phyloP scores from a whole-genome alignment of 495 filamentous ascomycete genomes.

The Podospora sp. region DNA sequence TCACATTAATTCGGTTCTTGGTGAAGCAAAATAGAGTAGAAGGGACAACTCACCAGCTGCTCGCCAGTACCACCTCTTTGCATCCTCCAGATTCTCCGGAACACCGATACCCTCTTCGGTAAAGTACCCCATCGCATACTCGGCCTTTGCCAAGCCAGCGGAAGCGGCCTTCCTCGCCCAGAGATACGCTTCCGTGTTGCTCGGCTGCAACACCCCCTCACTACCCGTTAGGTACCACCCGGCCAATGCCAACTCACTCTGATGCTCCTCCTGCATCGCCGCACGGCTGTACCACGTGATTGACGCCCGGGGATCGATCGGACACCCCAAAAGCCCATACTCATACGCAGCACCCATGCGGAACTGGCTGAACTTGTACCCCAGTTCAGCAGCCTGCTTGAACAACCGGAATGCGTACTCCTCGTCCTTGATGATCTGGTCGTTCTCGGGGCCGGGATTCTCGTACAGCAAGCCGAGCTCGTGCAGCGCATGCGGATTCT shows the following conservation, averaged over 20 bases:
- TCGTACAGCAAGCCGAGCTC: constrained; percentile 89
- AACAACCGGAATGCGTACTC: constrained; percentile 77
- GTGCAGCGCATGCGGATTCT: constrained; percentile 94
- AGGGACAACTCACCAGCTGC: constrained; percentile 80
- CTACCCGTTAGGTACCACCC: constrained; percentile 96
- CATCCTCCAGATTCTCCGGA: constrained; percentile 83
- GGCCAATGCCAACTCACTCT: constrained; percentile 86
- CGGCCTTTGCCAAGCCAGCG: constrained; percentile 82
- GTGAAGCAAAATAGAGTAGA: constrained; percentile 14
- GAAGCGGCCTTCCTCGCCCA: constrained; percentile 94
- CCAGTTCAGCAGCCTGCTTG: constrained; percentile 82
- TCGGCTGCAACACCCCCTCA: constrained; percentile 85
- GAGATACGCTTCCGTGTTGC: constrained; percentile 93
- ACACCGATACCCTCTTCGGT: constrained; percentile 95
- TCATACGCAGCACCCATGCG: constrained; percentile 85
- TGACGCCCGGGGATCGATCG: constrained; percentile 76
- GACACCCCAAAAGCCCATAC: constrained; percentile 81
- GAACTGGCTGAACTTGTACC: constrained; percentile 95
- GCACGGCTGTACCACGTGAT: constrained; percentile 94
- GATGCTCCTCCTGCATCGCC: constrained; percentile 91
- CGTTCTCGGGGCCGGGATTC: constrained; percentile 60
- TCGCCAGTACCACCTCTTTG: constrained; percentile 97
- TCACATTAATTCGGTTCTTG: constrained; percentile 20
- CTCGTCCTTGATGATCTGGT: constrained; percentile 77
- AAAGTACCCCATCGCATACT: constrained; percentile 98